Base-by-base conservation (phyloP, 2,329 filamentous ascomycete genomes). In the Sporothrix pseudoabietina region DNA sequence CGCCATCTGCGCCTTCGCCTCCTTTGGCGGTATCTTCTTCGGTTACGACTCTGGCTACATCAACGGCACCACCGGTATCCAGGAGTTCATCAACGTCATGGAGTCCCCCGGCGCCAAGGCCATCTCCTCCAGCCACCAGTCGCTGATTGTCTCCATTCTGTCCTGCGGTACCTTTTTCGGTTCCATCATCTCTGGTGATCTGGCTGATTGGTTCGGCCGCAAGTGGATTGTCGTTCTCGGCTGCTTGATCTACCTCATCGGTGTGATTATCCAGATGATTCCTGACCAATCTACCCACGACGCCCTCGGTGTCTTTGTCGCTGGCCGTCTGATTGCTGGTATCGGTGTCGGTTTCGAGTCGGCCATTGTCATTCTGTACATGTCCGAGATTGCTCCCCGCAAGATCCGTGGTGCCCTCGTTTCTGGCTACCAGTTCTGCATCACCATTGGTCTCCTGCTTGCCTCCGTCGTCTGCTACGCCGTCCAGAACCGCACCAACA, bases 281-380 rank as follows among this genome's bases (percentile, higher is more conserved):
- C 86, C 85, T 39, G 83, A 82, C 72, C 77, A 79, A 26, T 79
- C 79, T 71, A 84, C 85, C 71, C 84, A 86, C 54, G 81, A 84
- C 71, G 84, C 85, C 52, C 83, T 92, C 14, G 88, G 85, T 73
- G 84, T 89, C 75, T 89, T 94, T 74, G 90, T 93, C 30, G 87
- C 88, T 73, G 92, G 92, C 80, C 92, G 92, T 86, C 83, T 94
- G 73, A 83, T 95, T 78, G 90, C 92, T 66, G 92, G 92, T 80
- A 81, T 94, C 73, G 92, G 92, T 85, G 91, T 94, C 78, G 92
- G 92, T 79, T 94, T 94, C 80, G 91, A 92, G 77, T 93, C 91
- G 9, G 91, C 92, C 78, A 90, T 94, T 78, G 90, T 94, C 81
- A 93, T 94, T 79, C 85, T 94, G 75, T 94, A 96, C 88, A 95